These are phyloP conservation scores for Sporisorium iseilematis-ciliati DNA, from an alignment of 1,284 basidiomycete species.

Conservation along the genomic window DNA sequence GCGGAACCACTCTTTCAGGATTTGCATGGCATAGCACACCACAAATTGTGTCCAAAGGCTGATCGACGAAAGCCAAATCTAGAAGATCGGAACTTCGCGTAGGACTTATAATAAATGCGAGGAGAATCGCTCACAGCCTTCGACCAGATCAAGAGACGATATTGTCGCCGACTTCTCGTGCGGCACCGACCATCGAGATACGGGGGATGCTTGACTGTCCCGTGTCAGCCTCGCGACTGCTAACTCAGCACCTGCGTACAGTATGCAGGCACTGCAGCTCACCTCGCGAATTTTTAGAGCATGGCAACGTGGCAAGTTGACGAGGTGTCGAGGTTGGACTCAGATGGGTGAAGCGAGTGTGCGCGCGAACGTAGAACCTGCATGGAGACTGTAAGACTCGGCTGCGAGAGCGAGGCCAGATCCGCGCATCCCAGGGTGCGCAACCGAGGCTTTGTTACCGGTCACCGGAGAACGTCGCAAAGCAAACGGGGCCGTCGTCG, in stretches of 20 bases:
- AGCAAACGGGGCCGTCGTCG: background rate
- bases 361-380: constrained; percentile 3
- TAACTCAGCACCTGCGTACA: background rate
- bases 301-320: background rate
- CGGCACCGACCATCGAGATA: background rate
- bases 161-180: too few species aligned
- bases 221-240: background rate
- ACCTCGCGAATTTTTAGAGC: background rate
- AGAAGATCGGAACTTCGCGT: too few species aligned
- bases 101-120: too few species aligned
- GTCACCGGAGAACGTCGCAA: background rate
- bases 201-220: background rate
- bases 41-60: too few species aligned
- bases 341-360: background rate
- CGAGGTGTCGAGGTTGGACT: background rate
- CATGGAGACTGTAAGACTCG: background rate
- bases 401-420: background rate
- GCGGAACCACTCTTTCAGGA: too few species aligned
- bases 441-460: constrained; percentile 1
- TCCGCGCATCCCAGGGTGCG: background rate
- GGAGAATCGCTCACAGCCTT: too few species aligned
- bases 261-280: background rate
- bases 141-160: too few species aligned
- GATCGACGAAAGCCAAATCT: too few species aligned
- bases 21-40: too few species aligned